Conservation (phyloP, 2,329 filamentous ascomycete species). For the Penicillium sclerotiorum region DNA sequence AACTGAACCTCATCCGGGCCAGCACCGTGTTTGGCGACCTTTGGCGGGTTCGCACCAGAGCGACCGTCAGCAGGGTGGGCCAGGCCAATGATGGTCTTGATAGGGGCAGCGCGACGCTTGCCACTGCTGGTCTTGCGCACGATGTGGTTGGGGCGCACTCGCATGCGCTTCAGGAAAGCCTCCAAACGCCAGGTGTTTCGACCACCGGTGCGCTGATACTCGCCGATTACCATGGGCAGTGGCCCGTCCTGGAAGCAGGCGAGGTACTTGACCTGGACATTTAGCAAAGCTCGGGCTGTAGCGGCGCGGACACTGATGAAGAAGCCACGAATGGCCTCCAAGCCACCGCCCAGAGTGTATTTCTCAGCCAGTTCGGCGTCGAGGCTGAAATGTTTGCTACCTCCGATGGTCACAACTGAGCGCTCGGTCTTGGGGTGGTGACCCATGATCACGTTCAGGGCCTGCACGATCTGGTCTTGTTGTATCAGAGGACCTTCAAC, state of each 20-base stretch:
- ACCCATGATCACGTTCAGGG: conserved; percentile 61
- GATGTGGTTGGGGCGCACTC: conserved; percentile 47
- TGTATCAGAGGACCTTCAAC: conserved; percentile 41
- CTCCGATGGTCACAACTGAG: conserved; percentile 50
- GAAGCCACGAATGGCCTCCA: conserved; percentile 63
- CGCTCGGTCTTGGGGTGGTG: conserved; percentile 48
- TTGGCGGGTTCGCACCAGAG: conserved; percentile 38
- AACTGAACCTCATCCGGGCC: conserved; percentile 59
- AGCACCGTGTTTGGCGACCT: conserved; percentile 43
- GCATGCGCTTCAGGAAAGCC: conserved; percentile 44
- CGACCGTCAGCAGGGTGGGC: conserved; percentile 45
- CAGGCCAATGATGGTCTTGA: conserved; percentile 52
- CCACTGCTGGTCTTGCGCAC: conserved; percentile 38
- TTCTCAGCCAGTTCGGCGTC: conserved; percentile 33
- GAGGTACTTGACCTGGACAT: conserved; percentile 63
- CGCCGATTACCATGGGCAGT: conserved; percentile 42
- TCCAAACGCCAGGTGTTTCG: conserved; percentile 26
- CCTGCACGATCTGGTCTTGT: conserved; percentile 57
- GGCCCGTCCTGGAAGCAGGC: conserved; percentile 58
- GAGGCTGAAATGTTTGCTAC: conserved; percentile 57
- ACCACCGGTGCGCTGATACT: conserved; percentile 30
- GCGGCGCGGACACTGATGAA: conserved; percentile 64
- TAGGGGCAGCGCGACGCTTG: conserved; percentile 32
- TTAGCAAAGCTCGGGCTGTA: conserved; percentile 60
- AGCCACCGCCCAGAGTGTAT: conserved; percentile 51